Conservation (phyloP, 305 asterid genomes). For the Fraxinus xanthoxyloides region DNA sequence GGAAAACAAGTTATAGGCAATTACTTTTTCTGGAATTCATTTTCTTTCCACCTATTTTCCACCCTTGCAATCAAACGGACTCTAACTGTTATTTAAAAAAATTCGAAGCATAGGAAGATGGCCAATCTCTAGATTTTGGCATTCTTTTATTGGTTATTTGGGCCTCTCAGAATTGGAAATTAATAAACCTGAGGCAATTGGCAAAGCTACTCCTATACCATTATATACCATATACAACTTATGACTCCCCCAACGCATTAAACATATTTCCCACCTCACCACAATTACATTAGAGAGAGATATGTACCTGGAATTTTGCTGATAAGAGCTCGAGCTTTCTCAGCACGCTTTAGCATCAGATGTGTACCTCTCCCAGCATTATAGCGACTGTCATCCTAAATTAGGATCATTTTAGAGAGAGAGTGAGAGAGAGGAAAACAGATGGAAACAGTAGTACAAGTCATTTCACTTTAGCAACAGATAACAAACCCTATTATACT, state of each 20-base stretch:
- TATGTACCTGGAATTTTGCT: slow-evolving; percentile 84
- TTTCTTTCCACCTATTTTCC: too few species aligned
- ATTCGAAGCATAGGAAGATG: background rate
- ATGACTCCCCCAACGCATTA: background rate
- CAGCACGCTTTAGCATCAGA: slow-evolving; percentile 84
- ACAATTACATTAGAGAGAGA: slow-evolving; percentile 9
- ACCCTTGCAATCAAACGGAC: too few species aligned
- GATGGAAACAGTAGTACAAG: background rate
- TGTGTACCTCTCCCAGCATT: slow-evolving; percentile 90
- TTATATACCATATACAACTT: background rate
- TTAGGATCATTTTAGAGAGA: slow-evolving; percentile 10
- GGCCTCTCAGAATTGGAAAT: background rate
- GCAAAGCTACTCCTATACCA: background rate
- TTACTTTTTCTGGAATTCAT: too few species aligned
- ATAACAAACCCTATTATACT: slow-evolving; percentile 74
- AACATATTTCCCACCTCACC: background rate
- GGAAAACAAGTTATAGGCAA: too few species aligned
- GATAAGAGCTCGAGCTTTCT: slow-evolving; percentile 82
- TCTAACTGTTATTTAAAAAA: background rate
- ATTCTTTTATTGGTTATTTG: background rate
- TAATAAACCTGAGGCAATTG: background rate
- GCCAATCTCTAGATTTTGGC: background rate
- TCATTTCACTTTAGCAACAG: slow-evolving; percentile 20
- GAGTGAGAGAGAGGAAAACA: background rate
- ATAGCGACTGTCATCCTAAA: slow-evolving; percentile 86